phyloP scores from a whole-genome alignment of 202 grass and related monocot genomes.

The Zoysia matrella region DNA sequence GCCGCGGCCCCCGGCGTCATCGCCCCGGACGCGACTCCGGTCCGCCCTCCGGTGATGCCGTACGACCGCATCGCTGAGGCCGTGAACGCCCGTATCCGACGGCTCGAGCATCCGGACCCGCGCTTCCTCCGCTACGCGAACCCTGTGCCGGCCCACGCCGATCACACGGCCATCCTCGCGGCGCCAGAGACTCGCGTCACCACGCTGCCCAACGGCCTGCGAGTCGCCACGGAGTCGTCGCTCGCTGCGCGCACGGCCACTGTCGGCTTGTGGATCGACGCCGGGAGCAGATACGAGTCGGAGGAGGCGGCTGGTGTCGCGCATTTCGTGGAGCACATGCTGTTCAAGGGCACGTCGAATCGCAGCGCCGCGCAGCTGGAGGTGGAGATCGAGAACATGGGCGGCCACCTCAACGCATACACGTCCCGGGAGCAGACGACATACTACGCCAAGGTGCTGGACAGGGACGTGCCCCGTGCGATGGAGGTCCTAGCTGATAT shows the following conservation, averaged over 20 bases:
- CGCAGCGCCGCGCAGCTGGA: slow-evolving; percentile 74
- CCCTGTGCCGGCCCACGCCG: slow-evolving; percentile 76
- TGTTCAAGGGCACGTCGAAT: slow-evolving; percentile 87
- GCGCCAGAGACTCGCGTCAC: slow-evolving; percentile 86
- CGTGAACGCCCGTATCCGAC: slow-evolving; percentile 67
- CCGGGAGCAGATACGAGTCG: slow-evolving; percentile 88
- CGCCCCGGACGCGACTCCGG: slow-evolving; percentile 34
- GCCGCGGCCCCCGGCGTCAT: slow-evolving; percentile 42
- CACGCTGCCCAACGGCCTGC: slow-evolving; percentile 83
- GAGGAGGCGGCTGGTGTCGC: slow-evolving; percentile 78
- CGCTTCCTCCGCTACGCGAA: slow-evolving; percentile 96
- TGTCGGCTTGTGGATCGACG: slow-evolving; percentile 96
- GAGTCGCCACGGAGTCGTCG: slow-evolving; percentile 88
- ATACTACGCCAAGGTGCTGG: slow-evolving; percentile 92
- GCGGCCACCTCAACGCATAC: slow-evolving; percentile 95
- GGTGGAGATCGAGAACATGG: slow-evolving; percentile 99
- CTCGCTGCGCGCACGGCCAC: slow-evolving; percentile 81
- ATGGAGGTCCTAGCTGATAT: slow-evolving; percentile 83
- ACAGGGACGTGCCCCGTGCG: slow-evolving; percentile 82
- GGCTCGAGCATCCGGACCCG: slow-evolving; percentile 82
- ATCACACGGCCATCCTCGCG: slow-evolving; percentile 80
- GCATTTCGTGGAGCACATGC: slow-evolving; percentile 99
- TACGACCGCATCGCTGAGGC: slow-evolving; percentile 75
- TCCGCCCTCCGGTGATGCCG: slow-evolving; percentile 59
- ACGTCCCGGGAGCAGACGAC: slow-evolving; percentile 97